Evolutionary conservation across 257 asterid genomes (phyloP).

Genomic region (Agastache rugosa): DNA sequence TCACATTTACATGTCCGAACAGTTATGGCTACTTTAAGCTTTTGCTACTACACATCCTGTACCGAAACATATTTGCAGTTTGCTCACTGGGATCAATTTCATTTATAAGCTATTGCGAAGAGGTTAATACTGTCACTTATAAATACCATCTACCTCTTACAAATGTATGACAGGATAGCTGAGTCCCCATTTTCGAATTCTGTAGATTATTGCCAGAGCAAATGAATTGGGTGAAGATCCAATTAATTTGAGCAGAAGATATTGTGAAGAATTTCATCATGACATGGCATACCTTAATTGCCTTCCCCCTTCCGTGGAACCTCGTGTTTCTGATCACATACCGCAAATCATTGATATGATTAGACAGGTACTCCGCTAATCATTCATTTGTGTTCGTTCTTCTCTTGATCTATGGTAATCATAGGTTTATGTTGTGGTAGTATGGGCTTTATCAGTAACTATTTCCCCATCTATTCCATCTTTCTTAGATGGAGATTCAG

Average conservation of each 20-base stretch:
- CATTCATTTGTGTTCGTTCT: background rate
- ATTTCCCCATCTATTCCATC: no score
- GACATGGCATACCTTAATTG: conserved; percentile 85
- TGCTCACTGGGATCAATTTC: background rate
- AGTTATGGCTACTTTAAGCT: background rate
- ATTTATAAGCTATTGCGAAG: conserved; percentile 25
- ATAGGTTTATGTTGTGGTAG: conserved; percentile 19
- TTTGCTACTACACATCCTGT: background rate
- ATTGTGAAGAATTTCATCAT: conserved; percentile 82
- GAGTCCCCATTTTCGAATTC: conserved; percentile 71
- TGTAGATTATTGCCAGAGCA: conserved; percentile 92
- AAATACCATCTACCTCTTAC: conserved; percentile 48
- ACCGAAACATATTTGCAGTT: conserved; percentile 7
- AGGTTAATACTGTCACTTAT: conserved; percentile 20
- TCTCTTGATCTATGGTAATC: background rate
- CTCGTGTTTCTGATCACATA: conserved; percentile 95
- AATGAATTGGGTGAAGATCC: conserved; percentile 90
- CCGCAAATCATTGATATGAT: conserved; percentile 85
- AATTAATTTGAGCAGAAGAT: conserved; percentile 75
- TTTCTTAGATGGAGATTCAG: background rate
- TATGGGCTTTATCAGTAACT: conserved; percentile 16
- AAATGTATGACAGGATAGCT: conserved; percentile 61
- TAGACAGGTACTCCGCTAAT: conserved; percentile 60
- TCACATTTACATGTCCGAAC: conserved; percentile 10
- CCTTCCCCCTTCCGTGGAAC: conserved; percentile 90